Evolutionary conservation across 106 monocot species (phyloP).

Genomic region (Posidonia australis): DNA sequence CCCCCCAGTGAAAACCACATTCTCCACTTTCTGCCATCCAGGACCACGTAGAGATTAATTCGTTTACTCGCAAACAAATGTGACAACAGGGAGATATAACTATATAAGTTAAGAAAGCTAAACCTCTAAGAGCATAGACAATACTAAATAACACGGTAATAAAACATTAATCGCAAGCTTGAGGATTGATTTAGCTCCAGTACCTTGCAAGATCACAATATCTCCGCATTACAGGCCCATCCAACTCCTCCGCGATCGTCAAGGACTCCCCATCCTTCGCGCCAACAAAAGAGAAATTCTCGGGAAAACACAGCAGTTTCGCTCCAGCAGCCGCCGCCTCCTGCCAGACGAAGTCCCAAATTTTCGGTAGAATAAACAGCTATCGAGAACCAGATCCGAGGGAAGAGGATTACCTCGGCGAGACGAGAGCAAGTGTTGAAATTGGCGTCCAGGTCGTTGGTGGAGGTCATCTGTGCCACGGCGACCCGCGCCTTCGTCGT

Average conservation of each 20-base stretch:
- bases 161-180: not conserved
- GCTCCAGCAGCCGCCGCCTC: constrained; percentile 68
- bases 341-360: constrained; percentile 22
- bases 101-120: constrained; percentile 3
- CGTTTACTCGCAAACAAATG: no score
- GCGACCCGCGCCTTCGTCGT: constrained; percentile 15
- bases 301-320: constrained; percentile 76
- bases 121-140: not conserved
- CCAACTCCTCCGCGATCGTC: constrained; percentile 60
- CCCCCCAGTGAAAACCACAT: constrained; percentile 90
- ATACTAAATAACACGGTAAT: not conserved
- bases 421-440: constrained; percentile 71
- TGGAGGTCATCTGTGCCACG: constrained; percentile 85
- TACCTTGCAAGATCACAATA: constrained; percentile 93
- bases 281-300: constrained; percentile 72
- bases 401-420: constrained; percentile 34
- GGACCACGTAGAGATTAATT: no score
- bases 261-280: constrained; percentile 50
- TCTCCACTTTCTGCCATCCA: constrained; percentile 52
- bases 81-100: not conserved
- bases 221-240: constrained; percentile 74
- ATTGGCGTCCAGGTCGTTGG: constrained; percentile 60
- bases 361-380: not conserved
- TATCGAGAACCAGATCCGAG: not conserved
- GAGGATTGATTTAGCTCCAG: not conserved